A percentile compares a stretch with the other conserved stretches of the same genome.
Evolutionary conservation across 1,139 yeast genomes (phyloP).

Genomic region (Hemisphaericaspora xylofermentans): DNA sequence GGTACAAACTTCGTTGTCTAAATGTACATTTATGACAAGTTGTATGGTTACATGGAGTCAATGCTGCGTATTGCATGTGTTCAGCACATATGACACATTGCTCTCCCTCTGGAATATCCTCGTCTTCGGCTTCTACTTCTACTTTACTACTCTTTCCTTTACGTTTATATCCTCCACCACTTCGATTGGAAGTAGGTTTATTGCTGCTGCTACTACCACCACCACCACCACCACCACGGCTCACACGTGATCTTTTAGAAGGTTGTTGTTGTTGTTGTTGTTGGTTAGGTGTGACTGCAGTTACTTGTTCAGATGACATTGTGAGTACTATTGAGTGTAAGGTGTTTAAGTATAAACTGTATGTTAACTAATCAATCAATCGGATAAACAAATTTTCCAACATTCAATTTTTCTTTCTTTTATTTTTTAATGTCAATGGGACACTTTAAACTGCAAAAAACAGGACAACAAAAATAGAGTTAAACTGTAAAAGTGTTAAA

Average conservation of each 20-base stretch:
- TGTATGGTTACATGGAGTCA: conserved; percentile 81
- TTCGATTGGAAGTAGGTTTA: not conserved
- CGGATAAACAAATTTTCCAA: not conserved
- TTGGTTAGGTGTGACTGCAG: not conserved
- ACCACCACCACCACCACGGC: conserved; percentile 19
- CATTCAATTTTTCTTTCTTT: too few species aligned
- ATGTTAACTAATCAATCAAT: too few species aligned
- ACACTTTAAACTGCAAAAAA: not conserved
- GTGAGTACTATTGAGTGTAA: too few species aligned
- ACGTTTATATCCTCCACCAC: conserved; percentile 10
- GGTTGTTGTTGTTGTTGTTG: not conserved
- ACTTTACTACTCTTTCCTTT: conserved; percentile 8
- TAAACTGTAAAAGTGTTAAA: too few species aligned
- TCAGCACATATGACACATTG: conserved; percentile 87
- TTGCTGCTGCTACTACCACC: not conserved
- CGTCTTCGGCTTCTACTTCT: conserved; percentile 24
- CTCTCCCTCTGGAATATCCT: conserved; percentile 30
- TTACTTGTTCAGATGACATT: not conserved
- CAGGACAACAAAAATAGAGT: too few species aligned
- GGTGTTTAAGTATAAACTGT: too few species aligned
- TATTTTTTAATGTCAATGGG: not conserved
- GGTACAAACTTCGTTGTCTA: conserved; percentile 78
- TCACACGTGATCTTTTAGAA: conserved; percentile 19
- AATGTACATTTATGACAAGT: conserved; percentile 84
- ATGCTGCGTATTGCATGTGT: conserved; percentile 56